Evolutionary conservation across 345 rosid species (phyloP).

Genomic region (Populus alba): DNA sequence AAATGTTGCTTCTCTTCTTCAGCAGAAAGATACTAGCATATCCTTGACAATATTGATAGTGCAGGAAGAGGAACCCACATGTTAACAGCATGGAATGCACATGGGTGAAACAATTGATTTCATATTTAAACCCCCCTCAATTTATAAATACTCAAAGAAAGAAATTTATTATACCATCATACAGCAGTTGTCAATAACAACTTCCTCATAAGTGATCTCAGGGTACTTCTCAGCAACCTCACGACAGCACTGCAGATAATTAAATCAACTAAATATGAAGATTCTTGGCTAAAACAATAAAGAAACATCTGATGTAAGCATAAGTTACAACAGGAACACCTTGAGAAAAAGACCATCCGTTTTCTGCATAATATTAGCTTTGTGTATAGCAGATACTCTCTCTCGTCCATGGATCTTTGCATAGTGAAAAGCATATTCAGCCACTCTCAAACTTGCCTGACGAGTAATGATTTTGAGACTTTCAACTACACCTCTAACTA

Average conservation of each 20-base stretch:
- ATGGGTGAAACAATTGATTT: not conserved
- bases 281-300: not conserved
- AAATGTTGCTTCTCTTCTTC: conserved; percentile 11
- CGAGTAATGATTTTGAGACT: conserved; percentile 97
- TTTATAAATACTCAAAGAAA: not conserved
- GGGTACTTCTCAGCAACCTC: conserved; percentile 99
- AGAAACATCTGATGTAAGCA: not conserved
- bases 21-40: not conserved
- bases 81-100: not conserved
- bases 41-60: too few species aligned
- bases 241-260: conserved; percentile 83
- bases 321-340: conserved; percentile 34
- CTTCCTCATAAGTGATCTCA: conserved; percentile 91
- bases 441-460: conserved; percentile 96
- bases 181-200: conserved; percentile 98
- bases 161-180: conserved; percentile 72
- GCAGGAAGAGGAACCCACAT: not conserved
- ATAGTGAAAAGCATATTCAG: conserved; percentile 96
- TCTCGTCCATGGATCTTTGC: conserved; percentile 95
- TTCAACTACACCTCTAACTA: conserved; percentile 99
- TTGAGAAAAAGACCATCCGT: conserved; percentile 98
- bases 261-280: not conserved
- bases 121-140: not conserved
- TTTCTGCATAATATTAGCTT: conserved; percentile 99
- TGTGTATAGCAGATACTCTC: conserved; percentile 96